A percentile compares a stretch with the other conserved stretches of the same genome.
phyloP scores from a whole-genome alignment of 1,139 yeast species.

The Candida dubliniensis region DNA sequence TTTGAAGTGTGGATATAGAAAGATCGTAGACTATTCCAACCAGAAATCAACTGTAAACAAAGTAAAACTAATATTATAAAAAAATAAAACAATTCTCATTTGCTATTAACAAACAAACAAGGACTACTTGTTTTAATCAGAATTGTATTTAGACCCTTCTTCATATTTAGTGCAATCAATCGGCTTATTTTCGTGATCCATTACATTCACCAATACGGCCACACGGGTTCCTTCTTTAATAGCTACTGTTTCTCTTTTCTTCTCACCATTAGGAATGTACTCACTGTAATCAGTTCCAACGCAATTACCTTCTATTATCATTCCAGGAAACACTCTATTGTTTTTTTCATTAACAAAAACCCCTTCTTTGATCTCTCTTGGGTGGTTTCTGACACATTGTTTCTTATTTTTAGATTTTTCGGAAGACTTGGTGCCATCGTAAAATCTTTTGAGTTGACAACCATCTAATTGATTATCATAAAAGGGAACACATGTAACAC shows the following conservation, averaged over 20 bases:
- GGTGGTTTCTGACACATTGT: neutral
- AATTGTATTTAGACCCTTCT: too few relatives aligned
- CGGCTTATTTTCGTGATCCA: neutral
- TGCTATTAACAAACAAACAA: too few relatives aligned
- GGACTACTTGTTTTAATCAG: too few relatives aligned
- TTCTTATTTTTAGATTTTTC: neutral
- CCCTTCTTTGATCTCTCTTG: neutral
- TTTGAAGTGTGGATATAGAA: too few relatives aligned
- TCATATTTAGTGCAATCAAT: neutral
- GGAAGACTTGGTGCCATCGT: constrained; percentile 10
- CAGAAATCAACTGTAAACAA: too few relatives aligned
- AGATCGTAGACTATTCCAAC: too few relatives aligned
- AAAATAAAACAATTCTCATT: too few relatives aligned
- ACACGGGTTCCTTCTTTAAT: neutral
- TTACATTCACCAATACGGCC: neutral
- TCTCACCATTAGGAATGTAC: neutral
- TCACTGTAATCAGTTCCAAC: neutral
- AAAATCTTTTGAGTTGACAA: constrained; percentile 1
- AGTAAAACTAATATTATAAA: too few relatives aligned
- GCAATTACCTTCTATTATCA: neutral
- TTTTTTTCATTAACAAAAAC: neutral
- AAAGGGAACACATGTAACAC: constrained; percentile 1
- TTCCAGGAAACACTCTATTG: neutral
- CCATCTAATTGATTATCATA: constrained; percentile 2
- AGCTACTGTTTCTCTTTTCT: neutral